A percentile compares a stretch with the other conserved stretches of the same genome.
Evolutionary conservation across 2,329 filamentous ascomycete genomes (phyloP).

Genomic region (Trichoderma polysporum): DNA sequence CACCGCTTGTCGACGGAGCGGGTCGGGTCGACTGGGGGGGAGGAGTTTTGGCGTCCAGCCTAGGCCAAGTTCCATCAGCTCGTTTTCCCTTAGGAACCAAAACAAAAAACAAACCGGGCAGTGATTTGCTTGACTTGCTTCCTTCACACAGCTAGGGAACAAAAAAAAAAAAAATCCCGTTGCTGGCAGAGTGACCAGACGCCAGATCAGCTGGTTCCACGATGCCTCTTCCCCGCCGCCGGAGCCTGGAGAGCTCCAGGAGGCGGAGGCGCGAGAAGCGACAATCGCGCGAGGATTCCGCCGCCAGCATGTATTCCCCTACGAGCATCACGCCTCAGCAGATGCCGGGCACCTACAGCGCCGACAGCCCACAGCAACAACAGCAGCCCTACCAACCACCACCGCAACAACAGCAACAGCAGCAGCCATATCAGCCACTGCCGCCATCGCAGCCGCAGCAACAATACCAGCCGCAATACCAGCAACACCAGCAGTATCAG

Average conservation of each 20-base stretch:
- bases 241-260: constrained; percentile 56
- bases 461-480: constrained; percentile 18
- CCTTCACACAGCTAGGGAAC: constrained; percentile 15
- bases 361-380: constrained; percentile 18
- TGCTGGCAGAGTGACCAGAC: neutral
- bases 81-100: constrained; percentile 5
- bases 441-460: constrained; percentile 16
- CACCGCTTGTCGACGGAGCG: constrained; percentile 20
- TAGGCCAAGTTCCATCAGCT: constrained; percentile 18
- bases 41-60: constrained; percentile 15
- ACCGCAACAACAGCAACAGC: constrained; percentile 23
- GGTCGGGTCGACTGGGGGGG: constrained; percentile 19
- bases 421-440: constrained; percentile 21
- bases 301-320: constrained; percentile 23
- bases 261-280: constrained; percentile 45
- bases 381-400: constrained; percentile 7
- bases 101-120: constrained; percentile 14
- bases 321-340: constrained; percentile 21
- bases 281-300: constrained; percentile 33
- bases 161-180: neutral
- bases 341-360: constrained; percentile 15
- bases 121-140: neutral
- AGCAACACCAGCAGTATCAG: constrained; percentile 23
- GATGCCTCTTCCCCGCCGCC: constrained; percentile 56
- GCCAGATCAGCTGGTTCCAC: constrained; percentile 37